Conservation (phyloP, 2,329 filamentous ascomycete genomes). For the Thielaviopsis euricoi region DNA sequence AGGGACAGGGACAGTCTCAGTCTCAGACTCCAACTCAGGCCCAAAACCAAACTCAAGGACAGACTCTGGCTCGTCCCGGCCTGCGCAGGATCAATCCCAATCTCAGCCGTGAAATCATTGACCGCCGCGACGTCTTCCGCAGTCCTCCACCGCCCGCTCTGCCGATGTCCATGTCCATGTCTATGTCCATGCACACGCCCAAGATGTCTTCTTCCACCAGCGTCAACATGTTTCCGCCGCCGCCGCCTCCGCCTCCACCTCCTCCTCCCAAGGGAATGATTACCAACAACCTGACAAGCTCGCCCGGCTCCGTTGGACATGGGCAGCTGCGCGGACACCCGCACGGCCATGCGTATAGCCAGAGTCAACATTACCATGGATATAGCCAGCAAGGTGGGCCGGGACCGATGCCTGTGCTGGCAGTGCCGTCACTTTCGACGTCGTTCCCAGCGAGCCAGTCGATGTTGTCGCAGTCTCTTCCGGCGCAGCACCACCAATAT, state of each 20-base stretch:
- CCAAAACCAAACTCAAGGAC: not conserved
- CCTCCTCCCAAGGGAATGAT: slow-evolving; percentile 12
- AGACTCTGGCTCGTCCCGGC: not conserved
- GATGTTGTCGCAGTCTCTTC: not conserved
- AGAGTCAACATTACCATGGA: too few relatives aligned
- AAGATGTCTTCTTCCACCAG: slow-evolving; percentile 18
- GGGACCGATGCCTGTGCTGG: not conserved
- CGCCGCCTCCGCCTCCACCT: too few relatives aligned
- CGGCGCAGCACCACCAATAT: not conserved
- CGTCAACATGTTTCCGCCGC: slow-evolving; percentile 18
- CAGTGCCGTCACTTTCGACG: not conserved
- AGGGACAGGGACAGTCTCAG: slow-evolving; percentile 23
- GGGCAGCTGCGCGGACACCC: too few relatives aligned
- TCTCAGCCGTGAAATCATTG: slow-evolving; percentile 2
- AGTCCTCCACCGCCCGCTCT: not conserved
- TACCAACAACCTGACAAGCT: not conserved
- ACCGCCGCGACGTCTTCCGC: slow-evolving; percentile 6
- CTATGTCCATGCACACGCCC: slow-evolving; percentile 19
- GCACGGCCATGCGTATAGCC: too few relatives aligned
- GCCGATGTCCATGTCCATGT: not conserved
- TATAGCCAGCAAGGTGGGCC: too few relatives aligned
- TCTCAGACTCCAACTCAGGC: slow-evolving; percentile 20
- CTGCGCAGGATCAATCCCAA: slow-evolving; percentile 3
- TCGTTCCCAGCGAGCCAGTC: not conserved
- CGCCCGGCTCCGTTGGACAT: too few relatives aligned